phyloP scores from a whole-genome alignment of 208 protist species.

The Angomonas deanei region DNA sequence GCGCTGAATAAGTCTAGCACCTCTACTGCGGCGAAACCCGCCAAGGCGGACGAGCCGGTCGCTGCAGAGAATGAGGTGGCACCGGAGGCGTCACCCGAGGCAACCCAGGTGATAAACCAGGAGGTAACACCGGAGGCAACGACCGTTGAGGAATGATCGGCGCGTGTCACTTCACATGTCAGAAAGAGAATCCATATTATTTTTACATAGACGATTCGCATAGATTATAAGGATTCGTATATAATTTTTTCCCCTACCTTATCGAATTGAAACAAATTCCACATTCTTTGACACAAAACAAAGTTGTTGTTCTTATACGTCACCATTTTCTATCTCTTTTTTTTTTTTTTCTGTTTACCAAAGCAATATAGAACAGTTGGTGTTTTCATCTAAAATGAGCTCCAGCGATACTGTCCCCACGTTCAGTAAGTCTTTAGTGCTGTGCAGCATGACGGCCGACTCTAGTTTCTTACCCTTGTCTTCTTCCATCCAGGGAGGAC shows the following conservation, averaged over 20 bases:
- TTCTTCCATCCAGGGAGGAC: too few species aligned
- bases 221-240: not conserved
- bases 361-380: not conserved
- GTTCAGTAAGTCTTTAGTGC: not conserved
- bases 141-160: not conserved
- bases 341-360: not conserved
- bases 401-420: not conserved
- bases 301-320: not conserved
- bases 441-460: too few species aligned
- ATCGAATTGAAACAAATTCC: not conserved
- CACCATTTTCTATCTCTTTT: not conserved
- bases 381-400: not conserved
- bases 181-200: not conserved
- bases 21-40: not conserved
- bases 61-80: not conserved
- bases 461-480: too few species aligned
- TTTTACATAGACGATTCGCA: not conserved
- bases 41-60: not conserved
- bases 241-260: not conserved
- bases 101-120: not conserved
- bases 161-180: not conserved
- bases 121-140: not conserved
- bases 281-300: too few species aligned
- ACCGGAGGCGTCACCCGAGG: not conserved
- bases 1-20: conserved; percentile 25